Base-by-base conservation (phyloP, 2,329 filamentous ascomycete genomes). In the Sclerotinia subarctica region DNA sequence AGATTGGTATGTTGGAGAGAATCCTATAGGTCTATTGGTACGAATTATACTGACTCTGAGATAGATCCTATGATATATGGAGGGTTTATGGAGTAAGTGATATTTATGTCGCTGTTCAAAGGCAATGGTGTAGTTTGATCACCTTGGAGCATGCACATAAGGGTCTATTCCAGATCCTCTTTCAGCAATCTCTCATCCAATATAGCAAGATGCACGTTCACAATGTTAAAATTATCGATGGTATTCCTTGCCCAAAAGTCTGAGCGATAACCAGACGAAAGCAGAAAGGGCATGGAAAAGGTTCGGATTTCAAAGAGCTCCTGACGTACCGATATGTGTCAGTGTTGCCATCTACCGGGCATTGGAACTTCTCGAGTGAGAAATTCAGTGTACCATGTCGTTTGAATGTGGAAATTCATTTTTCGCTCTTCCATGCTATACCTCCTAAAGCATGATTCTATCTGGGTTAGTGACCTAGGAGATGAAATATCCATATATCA, bases 31-130 rank as follows among this genome's bases (percentile, higher is more conserved):
- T 26, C 5, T 11, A 26, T 63, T 26, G 13, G 19, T 38, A 35
- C 5, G 29, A 26, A 15, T 15, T 21, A 19, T 63, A 32, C 59
- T 63, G n/a, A 63, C 15, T 51, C 17, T 8, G 15, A 21, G 1
- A 24, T 24, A 76, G 88, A 93, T 75, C 86, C 90, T 70, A 92
- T 92, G 76, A 92, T 91, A 74, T 95, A 94, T 83, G 89, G 90
- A 67, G 92, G 91, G 15, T 95, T 95, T 79, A 92, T 89, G 69
- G 92, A 95, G 90, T 92, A 81, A 79, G 86, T 78, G 51, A 35
- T 62, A 57, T 62, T 46, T 49, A 15, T 19, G n/a, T 59, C n/a
- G 38, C 59, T 49, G 24, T 49, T 32, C 8, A 21, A 15, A 21
- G 15, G 29, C n/a, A 38, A 24, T 21, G 3, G 46, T 62, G 46